A percentile compares a stretch with the other conserved stretches of the same genome.
Conservation (phyloP, 257 asterid genomes). For the Cruciata laevipes region DNA sequence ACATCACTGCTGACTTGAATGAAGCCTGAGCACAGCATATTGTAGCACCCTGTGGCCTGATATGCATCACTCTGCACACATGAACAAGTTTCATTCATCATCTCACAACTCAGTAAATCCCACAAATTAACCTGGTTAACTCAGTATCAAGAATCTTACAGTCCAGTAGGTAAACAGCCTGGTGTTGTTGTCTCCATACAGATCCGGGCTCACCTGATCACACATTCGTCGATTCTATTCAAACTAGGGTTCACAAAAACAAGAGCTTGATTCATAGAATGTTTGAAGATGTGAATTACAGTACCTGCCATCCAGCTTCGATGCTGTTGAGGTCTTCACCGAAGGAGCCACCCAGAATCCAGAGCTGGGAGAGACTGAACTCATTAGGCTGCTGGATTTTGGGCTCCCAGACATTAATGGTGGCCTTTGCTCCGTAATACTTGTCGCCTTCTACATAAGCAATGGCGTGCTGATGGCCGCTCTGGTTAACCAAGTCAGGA, state of each 20-base stretch:
- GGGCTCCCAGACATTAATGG: constrained; percentile 86
- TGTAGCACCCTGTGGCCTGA: constrained; percentile 97
- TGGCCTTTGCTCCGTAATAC: constrained; percentile 75
- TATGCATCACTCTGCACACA: constrained; percentile 79
- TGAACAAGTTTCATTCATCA: too few species aligned
- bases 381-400: constrained; percentile 74
- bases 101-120: too few species aligned
- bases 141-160: constrained; percentile 49
- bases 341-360: constrained; percentile 81
- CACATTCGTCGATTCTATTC: too few species aligned
- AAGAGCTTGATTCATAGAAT: too few species aligned
- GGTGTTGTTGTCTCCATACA: constrained; percentile 76
- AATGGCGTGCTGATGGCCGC: constrained; percentile 92
- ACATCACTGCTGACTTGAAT: constrained; percentile 77
- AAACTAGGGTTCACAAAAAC: too few species aligned
- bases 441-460: constrained; percentile 77
- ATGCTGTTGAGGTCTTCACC: constrained; percentile 90
- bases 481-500: constrained; percentile 61
- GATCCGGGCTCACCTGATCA: constrained; percentile 45
- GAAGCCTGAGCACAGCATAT: constrained; percentile 86
- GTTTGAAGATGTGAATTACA: not conserved
- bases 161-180: constrained; percentile 87
- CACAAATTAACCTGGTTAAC: too few species aligned
- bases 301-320: constrained; percentile 90
- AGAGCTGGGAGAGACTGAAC: constrained; percentile 80